Conservation (phyloP, 2,329 filamentous ascomycete genomes). For the Fusarium longipes region DNA sequence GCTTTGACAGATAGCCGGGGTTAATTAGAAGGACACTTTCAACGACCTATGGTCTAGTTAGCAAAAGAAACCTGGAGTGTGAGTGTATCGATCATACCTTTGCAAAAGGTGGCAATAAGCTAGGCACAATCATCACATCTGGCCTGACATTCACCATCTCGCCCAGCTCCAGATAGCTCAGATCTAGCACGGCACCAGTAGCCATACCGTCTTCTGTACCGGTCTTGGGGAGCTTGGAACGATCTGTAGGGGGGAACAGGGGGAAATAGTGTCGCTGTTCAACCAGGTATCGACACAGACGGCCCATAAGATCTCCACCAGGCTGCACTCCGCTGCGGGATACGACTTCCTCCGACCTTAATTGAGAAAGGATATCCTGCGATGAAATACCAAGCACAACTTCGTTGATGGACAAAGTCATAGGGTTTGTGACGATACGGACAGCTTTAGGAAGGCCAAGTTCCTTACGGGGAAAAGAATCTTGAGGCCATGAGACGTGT, state of each 20-base stretch:
- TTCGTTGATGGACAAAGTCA: conserved; percentile 90
- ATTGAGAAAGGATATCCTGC: conserved; percentile 85
- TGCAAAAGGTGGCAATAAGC: conserved; percentile 84
- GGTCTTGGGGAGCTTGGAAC: conserved; percentile 73
- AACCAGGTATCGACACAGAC: conserved; percentile 81
- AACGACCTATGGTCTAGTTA: conserved; percentile 72
- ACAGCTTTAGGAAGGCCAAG: conserved; percentile 82
- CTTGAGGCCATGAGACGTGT: conserved; percentile 85
- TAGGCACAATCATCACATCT: conserved; percentile 86
- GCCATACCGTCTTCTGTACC: conserved; percentile 69
- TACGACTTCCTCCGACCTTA: conserved; percentile 76
- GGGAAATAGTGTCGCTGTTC: conserved; percentile 94
- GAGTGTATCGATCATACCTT: conserved; percentile 69
- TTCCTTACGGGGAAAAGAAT: conserved; percentile 72
- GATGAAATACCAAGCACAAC: conserved; percentile 82
- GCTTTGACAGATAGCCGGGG: conserved; percentile 87
- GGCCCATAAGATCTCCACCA: conserved; percentile 69
- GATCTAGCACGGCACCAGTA: conserved; percentile 82
- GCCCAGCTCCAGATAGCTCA: conserved; percentile 85
- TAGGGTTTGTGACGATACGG: conserved; percentile 87
- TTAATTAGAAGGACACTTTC: conserved; percentile 92
- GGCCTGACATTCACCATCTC: conserved; percentile 90
- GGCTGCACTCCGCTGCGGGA: conserved; percentile 40
- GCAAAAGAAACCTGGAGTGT: background rate
- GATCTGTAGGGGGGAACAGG: conserved; percentile 82